Evolutionary conservation across 2,329 filamentous ascomycete species (phyloP), one percentile per base, ranked within the genome.

Genomic region (Elsinoe ampelina): DNA sequence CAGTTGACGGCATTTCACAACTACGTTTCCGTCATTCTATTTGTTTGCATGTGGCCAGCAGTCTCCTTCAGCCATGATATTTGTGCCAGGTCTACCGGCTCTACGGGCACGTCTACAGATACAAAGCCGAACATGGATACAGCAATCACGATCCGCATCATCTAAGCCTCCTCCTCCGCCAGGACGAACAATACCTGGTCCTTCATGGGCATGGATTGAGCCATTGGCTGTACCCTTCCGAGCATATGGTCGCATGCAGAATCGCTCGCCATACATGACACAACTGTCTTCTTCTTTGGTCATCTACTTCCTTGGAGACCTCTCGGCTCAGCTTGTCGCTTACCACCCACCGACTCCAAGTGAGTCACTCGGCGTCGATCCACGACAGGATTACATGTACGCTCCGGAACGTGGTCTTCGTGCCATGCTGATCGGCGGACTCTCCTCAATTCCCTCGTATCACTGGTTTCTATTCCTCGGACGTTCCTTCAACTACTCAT

Each of bases 391-490:
- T 13, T 63, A 60, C 12, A 75, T 77, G 2, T 91, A 93, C 67
- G 84, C 89, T 67, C 79, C 83, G 2, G 72, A 74, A 57, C 78
- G 89, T 43, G 92, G 89, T 0, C 67, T 80, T 57, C 78, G 90
- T 54, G 85, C 88, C 58, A 71, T 95, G 65, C 67, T 83, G 2
- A 92, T 95, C 57, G 89, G 89, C 2, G 82, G 80, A 1, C 73
- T 85, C 48, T 81, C 80, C 10, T 83, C 85, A 15, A 87, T 95
- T 58, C 91, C 91, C 0, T 81, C 80, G 45, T 95, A 91, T 68
- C 81, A 82, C 64, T 95, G 90, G 90, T 95, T 77, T 72, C 76
- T 91, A 63, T 95, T 85, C 72, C 80, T 96, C 12, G 85, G 86
- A 41, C 77, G 81, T 58, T 80, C 84, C 71, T 95, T 95, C 79